Evolutionary conservation across 345 rosid species (phyloP), one percentile per base, ranked within the genome.

Genomic region (Hypericum androsaemum): DNA sequence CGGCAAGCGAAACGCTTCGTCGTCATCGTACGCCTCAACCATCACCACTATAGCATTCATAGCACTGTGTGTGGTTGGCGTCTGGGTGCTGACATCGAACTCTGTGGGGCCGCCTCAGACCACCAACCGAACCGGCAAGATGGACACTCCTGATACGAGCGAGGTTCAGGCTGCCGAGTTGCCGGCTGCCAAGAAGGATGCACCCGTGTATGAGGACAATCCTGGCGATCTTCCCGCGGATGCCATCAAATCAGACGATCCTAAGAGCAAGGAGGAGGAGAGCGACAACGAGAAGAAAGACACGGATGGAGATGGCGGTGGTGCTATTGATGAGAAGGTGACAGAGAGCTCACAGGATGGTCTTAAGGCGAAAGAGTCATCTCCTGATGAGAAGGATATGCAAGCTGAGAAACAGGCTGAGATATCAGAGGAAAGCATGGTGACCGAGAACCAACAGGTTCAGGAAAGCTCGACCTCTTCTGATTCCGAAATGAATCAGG

Each of bases 161-260:
- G 32, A 22, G 32, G 4, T 22, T 22, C 32, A 22, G 32, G 32
- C 1, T 4, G 1, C 32, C 32, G 32, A 22, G 4, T 1, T 22
- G 32, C 32, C 7, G 8, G 22, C 28, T 7, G 49, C 48, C 45
- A 61, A 66, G 42, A 69, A 71, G 43, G 74, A 72, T 39, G 56
- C 56, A 14, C 64, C 77, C 0, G 71, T 71, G 5, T 84, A 64
- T 45, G 85, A 84, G 54, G 96, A 90, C 63, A 90, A 84, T 48
- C 98, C 92, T 0, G 96, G 95, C 0, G 74, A 80, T 47, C 88
- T 90, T 28, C 96, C 98, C 4, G 80, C 66, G 0, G 98, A 90
- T 59, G 96, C 95, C 15, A 68, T 90, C 11, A 78, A 82, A 68
- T 63, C 90, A 0, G 96, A 82, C 37, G 87, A 81, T 11, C 60